Base-by-base conservation (phyloP, 306 rosid genomes). In the Acmispon strigosus region DNA sequence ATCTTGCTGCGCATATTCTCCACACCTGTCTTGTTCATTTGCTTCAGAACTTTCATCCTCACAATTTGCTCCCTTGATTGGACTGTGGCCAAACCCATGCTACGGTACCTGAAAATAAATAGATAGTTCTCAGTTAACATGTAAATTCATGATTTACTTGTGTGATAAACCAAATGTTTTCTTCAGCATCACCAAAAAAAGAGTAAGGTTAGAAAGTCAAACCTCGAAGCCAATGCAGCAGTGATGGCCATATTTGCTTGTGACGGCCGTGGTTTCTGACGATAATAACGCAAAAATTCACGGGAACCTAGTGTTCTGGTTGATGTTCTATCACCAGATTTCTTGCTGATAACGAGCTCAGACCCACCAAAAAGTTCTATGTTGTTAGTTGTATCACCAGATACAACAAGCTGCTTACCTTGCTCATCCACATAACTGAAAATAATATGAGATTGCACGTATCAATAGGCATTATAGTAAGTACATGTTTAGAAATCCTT, bases 11-110 rank as follows among this genome's bases (percentile, higher is more conserved):
- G 97, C 97, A 95, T 87, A 50, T 85, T 75, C 62, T 95, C 96
- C 83, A 89, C 90, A 29, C 99, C 96, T 7, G 91, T 78, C 76
- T 78, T 86, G 42, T 71, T 86, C 89, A 95, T 91, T 75, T 87
- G 79, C 89, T 89, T 95, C 82, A 95, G 75, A 62, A 91, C 90
- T 82, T 95, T 95, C 97, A 91, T 84, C 87, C 87, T 88, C 76
- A 89, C 88, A 84, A 87, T 62, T 19, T 79, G 76, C 63, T 95
- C 89, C 69, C 87, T 89, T 17, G 97, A 84, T 67, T 89, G 96
- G 65, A 91, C 91, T 0, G 96, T 95, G 12, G 90, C 85, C 84
- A 95, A 79, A 24, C 97, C 99, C 99, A 95, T 95, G 86, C 96
- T 87, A 79, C 82, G 84, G 74, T 91, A 95, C 89, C 97, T 95